A percentile compares a stretch with the other conserved stretches of the same genome.
Conservation (phyloP, 2,329 filamentous ascomycete species). For the Beauveria asiatica region DNA sequence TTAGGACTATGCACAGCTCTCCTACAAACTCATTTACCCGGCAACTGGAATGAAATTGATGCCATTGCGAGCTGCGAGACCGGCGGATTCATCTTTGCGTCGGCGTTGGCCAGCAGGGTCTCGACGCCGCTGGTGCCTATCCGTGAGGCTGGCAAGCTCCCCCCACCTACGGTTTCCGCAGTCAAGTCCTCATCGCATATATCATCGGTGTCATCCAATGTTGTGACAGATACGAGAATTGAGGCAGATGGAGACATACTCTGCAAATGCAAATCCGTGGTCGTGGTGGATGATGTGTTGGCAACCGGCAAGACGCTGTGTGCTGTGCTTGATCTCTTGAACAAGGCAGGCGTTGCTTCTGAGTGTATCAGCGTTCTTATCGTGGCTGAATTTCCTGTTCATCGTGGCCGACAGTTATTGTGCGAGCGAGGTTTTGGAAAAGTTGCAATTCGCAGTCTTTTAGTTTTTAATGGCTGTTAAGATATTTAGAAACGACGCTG, state of each 20-base stretch:
- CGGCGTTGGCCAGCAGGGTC: slow-evolving; percentile 36
- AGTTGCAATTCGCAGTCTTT: slow-evolving; percentile 42
- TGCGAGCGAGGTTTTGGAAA: slow-evolving; percentile 38
- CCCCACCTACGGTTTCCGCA: slow-evolving; percentile 44
- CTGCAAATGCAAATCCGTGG: slow-evolving; percentile 30
- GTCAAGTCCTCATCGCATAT: slow-evolving; percentile 43
- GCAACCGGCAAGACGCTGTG: slow-evolving; percentile 46
- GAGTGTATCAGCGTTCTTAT: slow-evolving; percentile 40
- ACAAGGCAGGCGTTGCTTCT: slow-evolving; percentile 29
- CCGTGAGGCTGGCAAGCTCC: slow-evolving; percentile 50
- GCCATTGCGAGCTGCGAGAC: slow-evolving; percentile 45
- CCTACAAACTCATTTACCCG: slow-evolving; percentile 35
- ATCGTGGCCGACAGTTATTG: slow-evolving; percentile 41
- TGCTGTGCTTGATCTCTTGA: slow-evolving; percentile 41
- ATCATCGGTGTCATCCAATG: slow-evolving; percentile 10
- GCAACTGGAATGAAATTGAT: slow-evolving; percentile 38
- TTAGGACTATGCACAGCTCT: slow-evolving; percentile 42
- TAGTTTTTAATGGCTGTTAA: slow-evolving; percentile 29
- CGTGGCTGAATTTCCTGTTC: slow-evolving; percentile 49
- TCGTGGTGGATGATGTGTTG: slow-evolving; percentile 55
- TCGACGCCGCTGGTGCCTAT: slow-evolving; percentile 39
- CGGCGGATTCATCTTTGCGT: slow-evolving; percentile 48
- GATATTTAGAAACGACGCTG: background rate
- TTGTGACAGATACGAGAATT: slow-evolving; percentile 22
- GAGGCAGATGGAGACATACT: slow-evolving; percentile 41